Evolutionary conservation across 2,329 filamentous ascomycete genomes (phyloP).

Genomic region (Tolypocladium nubicola): DNA sequence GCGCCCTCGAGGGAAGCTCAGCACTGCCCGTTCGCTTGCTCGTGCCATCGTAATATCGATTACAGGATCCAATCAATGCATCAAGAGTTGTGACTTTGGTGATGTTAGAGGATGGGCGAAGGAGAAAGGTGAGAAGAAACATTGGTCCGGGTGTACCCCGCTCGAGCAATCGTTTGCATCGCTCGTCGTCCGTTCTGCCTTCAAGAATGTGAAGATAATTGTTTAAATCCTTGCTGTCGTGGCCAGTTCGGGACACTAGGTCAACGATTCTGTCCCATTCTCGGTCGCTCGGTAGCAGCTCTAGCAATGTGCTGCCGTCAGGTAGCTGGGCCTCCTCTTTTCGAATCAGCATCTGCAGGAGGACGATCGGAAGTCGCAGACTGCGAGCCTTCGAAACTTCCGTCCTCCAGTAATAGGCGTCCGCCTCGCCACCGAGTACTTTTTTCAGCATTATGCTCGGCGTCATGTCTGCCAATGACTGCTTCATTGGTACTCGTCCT

Average conservation of each 20-base stretch:
- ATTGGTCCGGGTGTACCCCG: slow-evolving; percentile 11
- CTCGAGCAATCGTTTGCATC: slow-evolving; percentile 19
- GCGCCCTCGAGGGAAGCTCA: background rate
- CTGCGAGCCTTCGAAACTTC: slow-evolving; percentile 14
- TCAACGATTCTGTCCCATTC: slow-evolving; percentile 13
- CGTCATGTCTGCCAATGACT: slow-evolving; percentile 11
- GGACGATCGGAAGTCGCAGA: slow-evolving; percentile 16
- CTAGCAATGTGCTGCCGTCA: slow-evolving; percentile 7
- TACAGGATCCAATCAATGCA: slow-evolving; percentile 15
- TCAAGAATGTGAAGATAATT: slow-evolving; percentile 18
- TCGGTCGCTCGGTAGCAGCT: slow-evolving; percentile 12
- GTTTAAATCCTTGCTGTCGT: slow-evolving; percentile 11
- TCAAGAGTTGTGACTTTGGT: slow-evolving; percentile 12
- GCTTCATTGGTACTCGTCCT: slow-evolving; percentile 4
- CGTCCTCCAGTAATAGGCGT: slow-evolving; percentile 7
- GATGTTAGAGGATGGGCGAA: slow-evolving; percentile 15
- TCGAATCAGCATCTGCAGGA: slow-evolving; percentile 20
- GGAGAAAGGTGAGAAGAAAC: slow-evolving; percentile 20
- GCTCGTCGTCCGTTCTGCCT: slow-evolving; percentile 17
- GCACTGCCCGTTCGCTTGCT: background rate
- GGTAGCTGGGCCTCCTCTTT: slow-evolving; percentile 8
- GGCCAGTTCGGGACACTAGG: slow-evolving; percentile 9
- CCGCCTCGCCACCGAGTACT: slow-evolving; percentile 5
- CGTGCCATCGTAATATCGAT: slow-evolving; percentile 5
- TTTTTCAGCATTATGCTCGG: slow-evolving; percentile 14